phyloP scores from a whole-genome alignment of 2,329 filamentous ascomycete species.

The Lachnellula willkommii region DNA sequence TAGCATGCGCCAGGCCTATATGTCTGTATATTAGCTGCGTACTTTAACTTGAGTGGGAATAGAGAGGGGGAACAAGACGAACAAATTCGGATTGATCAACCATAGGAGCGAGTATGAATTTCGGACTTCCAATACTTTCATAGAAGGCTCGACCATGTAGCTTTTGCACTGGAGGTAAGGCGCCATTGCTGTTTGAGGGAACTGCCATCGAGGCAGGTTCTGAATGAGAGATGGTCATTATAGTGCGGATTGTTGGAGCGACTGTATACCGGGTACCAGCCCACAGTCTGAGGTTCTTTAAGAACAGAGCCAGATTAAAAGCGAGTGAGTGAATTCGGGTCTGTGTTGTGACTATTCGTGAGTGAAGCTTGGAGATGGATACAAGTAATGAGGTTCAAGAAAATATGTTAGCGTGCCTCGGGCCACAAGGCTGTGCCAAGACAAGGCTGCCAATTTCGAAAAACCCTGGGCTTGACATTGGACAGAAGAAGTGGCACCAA shows the following conservation, averaged over 20 bases:
- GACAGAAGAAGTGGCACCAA: no score
- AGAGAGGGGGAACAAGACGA: conserved; percentile 34
- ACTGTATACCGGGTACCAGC: conserved; percentile 26
- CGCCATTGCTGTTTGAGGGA: conserved; percentile 2
- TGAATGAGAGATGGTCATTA: conserved; percentile 18
- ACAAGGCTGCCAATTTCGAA: conserved; percentile 14
- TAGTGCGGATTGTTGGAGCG: conserved; percentile 7
- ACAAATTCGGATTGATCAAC: conserved; percentile 98
- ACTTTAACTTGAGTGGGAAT: not conserved
- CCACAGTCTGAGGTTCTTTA: conserved; percentile 22
- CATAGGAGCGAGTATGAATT: conserved; percentile 90
- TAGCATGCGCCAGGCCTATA: conserved; percentile 90
- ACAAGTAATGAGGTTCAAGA: not conserved
- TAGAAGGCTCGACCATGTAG: conserved; percentile 86
- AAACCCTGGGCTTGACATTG: not conserved
- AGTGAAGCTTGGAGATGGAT: not conserved
- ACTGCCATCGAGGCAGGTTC: conserved; percentile 8
- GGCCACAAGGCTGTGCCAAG: conserved; percentile 21
- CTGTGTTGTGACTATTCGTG: not conserved
- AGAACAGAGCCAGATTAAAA: conserved; percentile 20
- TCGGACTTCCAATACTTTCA: conserved; percentile 87
- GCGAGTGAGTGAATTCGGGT: not conserved
- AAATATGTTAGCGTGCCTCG: conserved; percentile 19
- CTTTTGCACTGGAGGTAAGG: conserved; percentile 41
- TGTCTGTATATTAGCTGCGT: conserved; percentile 15